Conservation (phyloP, 495 filamentous ascomycete genomes). For the Penicillium atrosanguineum region DNA sequence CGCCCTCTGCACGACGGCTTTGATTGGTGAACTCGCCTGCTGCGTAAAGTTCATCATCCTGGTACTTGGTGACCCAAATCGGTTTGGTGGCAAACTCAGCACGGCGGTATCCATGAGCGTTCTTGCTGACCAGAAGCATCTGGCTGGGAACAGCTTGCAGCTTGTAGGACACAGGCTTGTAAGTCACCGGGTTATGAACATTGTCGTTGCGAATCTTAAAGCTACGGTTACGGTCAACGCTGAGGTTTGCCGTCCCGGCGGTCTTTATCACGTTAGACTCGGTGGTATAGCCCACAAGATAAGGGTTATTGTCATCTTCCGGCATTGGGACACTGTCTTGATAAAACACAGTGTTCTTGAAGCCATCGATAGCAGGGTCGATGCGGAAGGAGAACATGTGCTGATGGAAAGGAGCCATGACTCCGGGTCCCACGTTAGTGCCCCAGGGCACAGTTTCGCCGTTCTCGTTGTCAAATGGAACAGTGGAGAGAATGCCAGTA, state of each 20-base stretch:
- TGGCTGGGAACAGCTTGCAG: conserved; percentile 73
- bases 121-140: conserved; percentile 69
- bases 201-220: conserved; percentile 79
- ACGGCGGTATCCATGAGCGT: conserved; percentile 66
- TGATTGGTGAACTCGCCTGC: conserved; percentile 89
- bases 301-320: conserved; percentile 71
- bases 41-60: conserved; percentile 75
- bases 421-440: conserved; percentile 83
- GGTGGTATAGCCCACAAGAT: conserved; percentile 72
- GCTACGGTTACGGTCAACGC: conserved; percentile 59
- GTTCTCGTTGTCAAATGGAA: conserved; percentile 64
- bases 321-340: conserved; percentile 74
- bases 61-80: conserved; percentile 77
- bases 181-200: conserved; percentile 68
- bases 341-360: conserved; percentile 65
- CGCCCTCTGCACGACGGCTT: conserved; percentile 59
- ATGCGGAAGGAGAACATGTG: conserved; percentile 89
- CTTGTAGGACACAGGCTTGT: conserved; percentile 76
- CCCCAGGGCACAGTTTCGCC: conserved; percentile 68
- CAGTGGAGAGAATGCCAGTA: conserved; percentile 81
- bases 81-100: conserved; percentile 82
- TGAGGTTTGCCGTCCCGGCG: conserved; percentile 63
- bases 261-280: conserved; percentile 57
- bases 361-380: conserved; percentile 78
- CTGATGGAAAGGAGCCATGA: conserved; percentile 77